phyloP scores from a whole-genome alignment of 306 rosid species.

The Vachellia collinsii region DNA sequence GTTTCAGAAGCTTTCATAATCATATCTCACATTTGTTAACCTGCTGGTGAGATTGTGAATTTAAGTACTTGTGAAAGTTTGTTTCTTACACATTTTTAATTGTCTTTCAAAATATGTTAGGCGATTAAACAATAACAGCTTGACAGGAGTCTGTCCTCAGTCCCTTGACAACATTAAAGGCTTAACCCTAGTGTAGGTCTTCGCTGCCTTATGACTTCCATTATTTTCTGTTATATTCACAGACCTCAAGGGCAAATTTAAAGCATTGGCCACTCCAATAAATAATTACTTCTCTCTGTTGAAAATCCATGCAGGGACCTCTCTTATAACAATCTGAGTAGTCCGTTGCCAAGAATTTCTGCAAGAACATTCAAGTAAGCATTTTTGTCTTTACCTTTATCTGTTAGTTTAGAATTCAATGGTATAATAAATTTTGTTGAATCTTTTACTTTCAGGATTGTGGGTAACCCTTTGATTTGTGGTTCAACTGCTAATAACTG shows the following conservation, averaged over 20 bases:
- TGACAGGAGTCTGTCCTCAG: constrained; percentile 81
- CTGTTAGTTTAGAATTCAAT: background rate
- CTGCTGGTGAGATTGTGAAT: constrained; percentile 23
- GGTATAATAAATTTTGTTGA: constrained; percentile 9
- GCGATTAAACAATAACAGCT: constrained; percentile 95
- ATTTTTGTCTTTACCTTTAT: background rate
- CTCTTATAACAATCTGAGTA: constrained; percentile 89
- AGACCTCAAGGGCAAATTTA: background rate
- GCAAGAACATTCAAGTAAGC: constrained; percentile 97
- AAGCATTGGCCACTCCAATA: constrained; percentile 24
- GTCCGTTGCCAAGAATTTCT: constrained; percentile 81
- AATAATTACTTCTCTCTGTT: constrained; percentile 14
- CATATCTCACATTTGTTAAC: constrained; percentile 1
- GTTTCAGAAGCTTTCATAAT: constrained; percentile 39
- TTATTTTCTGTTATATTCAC: constrained; percentile 19
- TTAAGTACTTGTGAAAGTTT: constrained; percentile 13
- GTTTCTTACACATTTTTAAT: constrained; percentile 37
- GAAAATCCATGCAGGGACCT: constrained; percentile 71
- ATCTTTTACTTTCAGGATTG: constrained; percentile 58
- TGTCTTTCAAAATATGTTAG: constrained; percentile 56
- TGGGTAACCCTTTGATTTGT: constrained; percentile 89
- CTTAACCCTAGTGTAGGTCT: constrained; percentile 89
- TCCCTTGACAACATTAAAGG: constrained; percentile 77
- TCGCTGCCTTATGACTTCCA: constrained; percentile 23
- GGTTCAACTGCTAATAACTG: constrained; percentile 82